Base-by-base conservation (phyloP, 306 rosid genomes). In the Sechiopsis laciniata region DNA sequence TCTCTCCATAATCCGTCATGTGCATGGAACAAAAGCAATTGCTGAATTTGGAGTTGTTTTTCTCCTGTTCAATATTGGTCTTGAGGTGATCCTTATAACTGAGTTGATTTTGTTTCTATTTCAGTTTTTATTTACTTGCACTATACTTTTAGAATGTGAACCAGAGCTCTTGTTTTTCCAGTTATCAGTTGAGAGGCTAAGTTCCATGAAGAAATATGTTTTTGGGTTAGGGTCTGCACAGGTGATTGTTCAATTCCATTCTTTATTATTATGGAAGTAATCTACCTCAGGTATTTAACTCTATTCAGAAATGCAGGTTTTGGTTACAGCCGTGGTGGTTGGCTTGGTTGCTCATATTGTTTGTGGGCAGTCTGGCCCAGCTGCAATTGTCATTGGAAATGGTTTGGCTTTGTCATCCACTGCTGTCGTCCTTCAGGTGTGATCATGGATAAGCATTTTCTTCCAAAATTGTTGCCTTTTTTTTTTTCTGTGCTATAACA, bases 31-130 rank as follows among this genome's bases (percentile, higher is more conserved):
- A 74, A 95, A 95, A 82, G 92, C 97, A 78, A 95, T 95, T 75
- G 99, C 99, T 68, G 99, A 95, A 83, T 95, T 94, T 85, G 99
- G 99, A 83, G 99, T 95, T 82, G 99, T 95, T 80, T 95, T 95
- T 83, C 85, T 95, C 55, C 82, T 91, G 79, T 95, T 95, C 88
- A 95, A 95, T 84, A 95, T 95, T 83, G 99, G 99, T 76, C 90
- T 95, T 59, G 97, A 95, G 99, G 99, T 95, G 80, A 78, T 72
- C 48, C 77, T 76, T 82, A 76, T 63, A 75, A 40, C 58, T 55
- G 29, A 74, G 73, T 29, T 71, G 68, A 82, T 81, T 42, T 70
- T 79, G 67, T 46, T 81, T 65, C 46, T 72, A 51, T 78, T 57
- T 75, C 37, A 10, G 69, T 78, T 69, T 74, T 78, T 63, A 69